These are phyloP conservation scores for Euphorbia lathyris DNA, from an alignment of 345 rosid genomes.

Conservation along the genomic window DNA sequence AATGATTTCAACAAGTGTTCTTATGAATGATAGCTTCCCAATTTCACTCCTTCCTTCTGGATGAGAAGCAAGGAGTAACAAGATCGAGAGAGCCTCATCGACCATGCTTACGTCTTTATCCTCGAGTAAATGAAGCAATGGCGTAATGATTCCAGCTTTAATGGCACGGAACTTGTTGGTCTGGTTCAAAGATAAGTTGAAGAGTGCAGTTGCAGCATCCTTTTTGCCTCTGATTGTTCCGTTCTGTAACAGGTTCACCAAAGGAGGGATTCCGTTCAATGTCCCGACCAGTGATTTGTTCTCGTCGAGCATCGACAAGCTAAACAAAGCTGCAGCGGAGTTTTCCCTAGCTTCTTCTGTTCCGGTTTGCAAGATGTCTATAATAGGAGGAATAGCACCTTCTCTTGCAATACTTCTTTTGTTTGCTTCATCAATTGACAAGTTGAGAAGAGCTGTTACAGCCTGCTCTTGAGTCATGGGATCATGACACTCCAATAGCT, in stretches of 20 bases:
- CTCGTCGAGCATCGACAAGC: constrained; percentile 58
- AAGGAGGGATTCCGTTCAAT: constrained; percentile 51
- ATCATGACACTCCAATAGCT: constrained; percentile 46
- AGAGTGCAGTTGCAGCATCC: constrained; percentile 69
- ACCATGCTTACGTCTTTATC: constrained; percentile 51
- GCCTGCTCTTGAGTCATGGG: constrained; percentile 55
- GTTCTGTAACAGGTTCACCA: constrained; percentile 43
- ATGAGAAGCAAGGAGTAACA: constrained; percentile 46
- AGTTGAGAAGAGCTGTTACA: constrained; percentile 59
- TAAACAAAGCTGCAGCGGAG: constrained; percentile 58
- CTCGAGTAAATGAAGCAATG: constrained; percentile 44
- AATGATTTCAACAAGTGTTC: constrained; percentile 49
- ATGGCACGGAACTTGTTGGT: constrained; percentile 56
- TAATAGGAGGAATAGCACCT: constrained; percentile 54
- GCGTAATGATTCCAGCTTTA: constrained; percentile 46
- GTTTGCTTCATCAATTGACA: constrained; percentile 56
- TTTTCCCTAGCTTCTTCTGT: constrained; percentile 54
- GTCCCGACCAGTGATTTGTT: constrained; percentile 52
- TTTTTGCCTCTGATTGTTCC: constrained; percentile 62
- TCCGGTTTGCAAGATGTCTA: constrained; percentile 46
- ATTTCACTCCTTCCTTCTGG: constrained; percentile 40
- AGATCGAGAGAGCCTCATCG: constrained; percentile 64
- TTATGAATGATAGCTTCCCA: constrained; percentile 38
- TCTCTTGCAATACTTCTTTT: constrained; percentile 49
- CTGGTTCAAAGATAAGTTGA: constrained; percentile 52